phyloP scores from a whole-genome alignment of 2,329 filamentous ascomycete genomes.

The Exophiala aquamarina region DNA sequence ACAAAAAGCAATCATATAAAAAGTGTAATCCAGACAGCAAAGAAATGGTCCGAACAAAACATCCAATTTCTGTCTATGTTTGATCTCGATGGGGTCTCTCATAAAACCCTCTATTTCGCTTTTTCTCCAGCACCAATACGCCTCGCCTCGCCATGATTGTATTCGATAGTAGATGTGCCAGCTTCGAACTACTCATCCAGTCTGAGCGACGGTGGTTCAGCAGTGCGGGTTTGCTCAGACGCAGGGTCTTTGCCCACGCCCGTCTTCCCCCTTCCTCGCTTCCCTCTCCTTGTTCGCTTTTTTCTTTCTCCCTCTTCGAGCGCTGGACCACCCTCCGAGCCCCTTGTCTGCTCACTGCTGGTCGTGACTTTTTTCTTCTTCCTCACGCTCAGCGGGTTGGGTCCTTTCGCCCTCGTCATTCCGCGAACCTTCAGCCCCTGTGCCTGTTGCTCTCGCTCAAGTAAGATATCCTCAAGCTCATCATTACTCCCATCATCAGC shows the following conservation, averaged over 20 bases:
- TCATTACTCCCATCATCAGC: constrained; percentile 25
- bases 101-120: too few species aligned
- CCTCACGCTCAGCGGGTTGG: constrained; percentile 50
- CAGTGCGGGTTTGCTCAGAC: too few species aligned
- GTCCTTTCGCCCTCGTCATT: constrained; percentile 42
- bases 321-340: constrained; percentile 6
- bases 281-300: constrained; percentile 12
- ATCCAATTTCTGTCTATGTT: too few species aligned
- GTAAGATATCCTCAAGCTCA: constrained; percentile 10
- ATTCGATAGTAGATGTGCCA: too few species aligned
- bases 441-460: constrained; percentile 25
- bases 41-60: not conserved
- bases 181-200: too few species aligned
- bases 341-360: constrained; percentile 20
- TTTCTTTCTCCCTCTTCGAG: constrained; percentile 24
- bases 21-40: constrained; percentile 1
- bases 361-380: constrained; percentile 45
- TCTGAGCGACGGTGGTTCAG: too few species aligned
- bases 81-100: too few species aligned
- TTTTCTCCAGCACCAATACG: too few species aligned
- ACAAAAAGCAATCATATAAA: not conserved
- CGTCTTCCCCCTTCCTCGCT: constrained; percentile 8
- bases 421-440: constrained; percentile 32
- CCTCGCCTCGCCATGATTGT: too few species aligned
- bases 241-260: not conserved